Evolutionary conservation across 352 stramenopile species (phyloP).

Genomic region (Phytophthora cryptogea): DNA sequence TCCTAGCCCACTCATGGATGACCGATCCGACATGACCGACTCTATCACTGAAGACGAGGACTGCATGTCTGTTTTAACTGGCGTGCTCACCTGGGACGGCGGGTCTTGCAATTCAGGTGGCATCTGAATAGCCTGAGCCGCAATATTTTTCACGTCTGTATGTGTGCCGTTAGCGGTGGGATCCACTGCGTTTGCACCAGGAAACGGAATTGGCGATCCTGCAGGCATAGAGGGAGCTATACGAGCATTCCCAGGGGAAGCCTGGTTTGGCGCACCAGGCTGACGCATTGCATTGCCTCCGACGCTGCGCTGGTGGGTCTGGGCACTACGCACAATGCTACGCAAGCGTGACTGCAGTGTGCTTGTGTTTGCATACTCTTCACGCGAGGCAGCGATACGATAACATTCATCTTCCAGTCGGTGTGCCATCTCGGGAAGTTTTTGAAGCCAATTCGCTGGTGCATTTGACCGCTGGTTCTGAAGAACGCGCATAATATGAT

Average conservation of each 20-base stretch:
- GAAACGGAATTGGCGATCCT: constrained; percentile 61
- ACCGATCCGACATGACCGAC: constrained; percentile 49
- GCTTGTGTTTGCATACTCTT: constrained; percentile 95
- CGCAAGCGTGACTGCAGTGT: constrained; percentile 96
- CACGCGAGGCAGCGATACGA: constrained; percentile 80
- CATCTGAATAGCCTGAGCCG: constrained; percentile 78
- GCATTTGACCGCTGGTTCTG: constrained; percentile 96
- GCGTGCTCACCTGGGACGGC: constrained; percentile 34
- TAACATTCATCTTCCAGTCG: constrained; percentile 98
- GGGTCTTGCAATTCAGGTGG: constrained; percentile 68
- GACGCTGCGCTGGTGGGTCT: constrained; percentile 65
- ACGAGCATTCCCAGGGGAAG: constrained; percentile 24
- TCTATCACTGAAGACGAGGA: constrained; percentile 46
- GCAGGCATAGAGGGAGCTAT: constrained; percentile 21
- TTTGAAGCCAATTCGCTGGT: constrained; percentile 95
- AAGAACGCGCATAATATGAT: constrained; percentile 95
- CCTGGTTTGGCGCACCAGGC: constrained; percentile 28
- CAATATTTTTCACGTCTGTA: constrained; percentile 25
- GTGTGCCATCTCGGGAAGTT: constrained; percentile 98
- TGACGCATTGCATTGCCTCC: constrained; percentile 35
- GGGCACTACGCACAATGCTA: constrained; percentile 89
- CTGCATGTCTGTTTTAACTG: constrained; percentile 40
- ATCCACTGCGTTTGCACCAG: constrained; percentile 50
- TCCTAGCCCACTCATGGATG: constrained; percentile 40
- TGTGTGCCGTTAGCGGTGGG: constrained; percentile 14